phyloP scores from a whole-genome alignment of 2,329 filamentous ascomycete genomes.

The Acrocalymma vagum region DNA sequence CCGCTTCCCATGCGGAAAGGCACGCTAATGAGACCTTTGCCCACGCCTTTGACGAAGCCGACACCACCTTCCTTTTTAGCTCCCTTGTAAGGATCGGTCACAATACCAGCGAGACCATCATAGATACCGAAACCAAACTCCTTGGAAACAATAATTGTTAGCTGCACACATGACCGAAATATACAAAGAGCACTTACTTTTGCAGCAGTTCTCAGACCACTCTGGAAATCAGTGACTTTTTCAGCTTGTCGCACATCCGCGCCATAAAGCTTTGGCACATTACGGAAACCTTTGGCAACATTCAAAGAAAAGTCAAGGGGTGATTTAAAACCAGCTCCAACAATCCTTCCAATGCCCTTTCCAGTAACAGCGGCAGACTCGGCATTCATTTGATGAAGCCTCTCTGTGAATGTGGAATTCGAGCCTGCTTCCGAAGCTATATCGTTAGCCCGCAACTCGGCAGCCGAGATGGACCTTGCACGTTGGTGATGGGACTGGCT shows the following conservation, averaged over 20 bases:
- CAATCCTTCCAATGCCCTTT: constrained; percentile 74
- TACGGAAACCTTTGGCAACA: constrained; percentile 86
- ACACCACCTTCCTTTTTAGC: constrained; percentile 69
- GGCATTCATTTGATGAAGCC: constrained; percentile 27
- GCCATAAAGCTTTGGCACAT: constrained; percentile 84
- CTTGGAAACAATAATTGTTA: no score
- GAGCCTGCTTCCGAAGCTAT: no score
- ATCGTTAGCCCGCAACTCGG: constrained; percentile 23
- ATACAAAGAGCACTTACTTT: constrained; percentile 57
- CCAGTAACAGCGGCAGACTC: constrained; percentile 72
- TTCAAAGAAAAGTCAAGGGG: constrained; percentile 87
- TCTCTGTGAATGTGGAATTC: constrained; percentile 27
- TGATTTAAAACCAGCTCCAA: constrained; percentile 77
- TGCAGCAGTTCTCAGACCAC: constrained; percentile 78
- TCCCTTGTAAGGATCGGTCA: constrained; percentile 78
- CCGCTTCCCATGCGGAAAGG: constrained; percentile 83
- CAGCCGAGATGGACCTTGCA: constrained; percentile 23
- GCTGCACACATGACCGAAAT: no score
- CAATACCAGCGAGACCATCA: constrained; percentile 81
- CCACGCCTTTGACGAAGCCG: constrained; percentile 81
- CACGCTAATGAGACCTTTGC: constrained; percentile 83
- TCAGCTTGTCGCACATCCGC: constrained; percentile 81
- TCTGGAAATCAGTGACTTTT: constrained; percentile 79
- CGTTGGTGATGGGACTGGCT: constrained; percentile 19
- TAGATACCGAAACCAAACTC: constrained; percentile 81